Conservation (phyloP, 1,139 yeast species). For the Suhomyces kunorum region DNA sequence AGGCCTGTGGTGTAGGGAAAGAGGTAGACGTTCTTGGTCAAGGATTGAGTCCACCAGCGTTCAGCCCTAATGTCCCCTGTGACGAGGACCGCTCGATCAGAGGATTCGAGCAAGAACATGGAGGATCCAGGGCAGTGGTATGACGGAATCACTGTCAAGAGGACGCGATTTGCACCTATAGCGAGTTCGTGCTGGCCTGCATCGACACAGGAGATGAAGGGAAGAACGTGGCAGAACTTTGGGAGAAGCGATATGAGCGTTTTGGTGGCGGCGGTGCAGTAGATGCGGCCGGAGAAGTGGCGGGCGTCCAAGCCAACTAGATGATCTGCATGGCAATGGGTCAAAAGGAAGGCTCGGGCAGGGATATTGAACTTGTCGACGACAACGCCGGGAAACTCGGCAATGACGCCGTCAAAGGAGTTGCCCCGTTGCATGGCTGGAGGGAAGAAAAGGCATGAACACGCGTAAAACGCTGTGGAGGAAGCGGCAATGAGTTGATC, state of each 20-base stretch:
- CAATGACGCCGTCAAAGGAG: conserved; percentile 30
- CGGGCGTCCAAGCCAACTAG: conserved; percentile 47
- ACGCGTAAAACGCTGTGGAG: too few species aligned
- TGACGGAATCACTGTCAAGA: conserved; percentile 36
- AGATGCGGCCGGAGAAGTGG: conserved; percentile 45
- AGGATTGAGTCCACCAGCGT: conserved; percentile 48
- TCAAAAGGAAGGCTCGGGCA: conserved; percentile 38
- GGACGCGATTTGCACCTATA: conserved; percentile 9
- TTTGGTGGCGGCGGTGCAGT: conserved; percentile 53
- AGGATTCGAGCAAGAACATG: conserved; percentile 53
- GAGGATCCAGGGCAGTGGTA: conserved; percentile 67
- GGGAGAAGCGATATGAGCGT: conserved; percentile 29
- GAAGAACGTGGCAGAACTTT: conserved; percentile 25
- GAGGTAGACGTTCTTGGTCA: conserved; percentile 41
- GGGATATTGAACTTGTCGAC: conserved; percentile 47
- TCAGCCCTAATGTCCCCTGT: conserved; percentile 69
- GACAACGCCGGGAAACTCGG: conserved; percentile 38
- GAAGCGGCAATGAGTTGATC: too few species aligned
- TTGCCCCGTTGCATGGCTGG: conserved; percentile 16
- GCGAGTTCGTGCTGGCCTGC: conserved; percentile 18
- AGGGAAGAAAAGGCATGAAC: not conserved
- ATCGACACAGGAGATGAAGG: conserved; percentile 22
- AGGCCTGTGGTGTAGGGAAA: conserved; percentile 44
- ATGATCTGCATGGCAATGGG: conserved; percentile 64
- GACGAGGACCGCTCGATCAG: conserved; percentile 37